Base-by-base conservation (phyloP, 2,329 filamentous ascomycete species). In the Gliomastix tumulicola region DNA sequence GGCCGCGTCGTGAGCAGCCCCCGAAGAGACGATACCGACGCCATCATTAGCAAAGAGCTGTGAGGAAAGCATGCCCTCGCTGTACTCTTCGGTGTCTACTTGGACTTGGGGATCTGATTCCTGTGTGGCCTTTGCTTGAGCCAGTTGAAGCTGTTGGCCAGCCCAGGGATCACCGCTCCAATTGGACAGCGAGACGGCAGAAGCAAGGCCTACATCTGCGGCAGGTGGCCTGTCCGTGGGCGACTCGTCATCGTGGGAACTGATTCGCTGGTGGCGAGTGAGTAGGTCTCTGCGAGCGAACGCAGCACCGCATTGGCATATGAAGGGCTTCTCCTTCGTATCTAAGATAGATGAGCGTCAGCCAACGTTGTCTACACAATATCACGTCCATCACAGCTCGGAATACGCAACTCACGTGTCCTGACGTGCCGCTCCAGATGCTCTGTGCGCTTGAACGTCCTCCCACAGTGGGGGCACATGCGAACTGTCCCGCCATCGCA, bases 241-340 rank as follows among this genome's bases (percentile, higher is more conserved):
- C 38, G 54, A 43, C n/a, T 41, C 51, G 30, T 51, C 47, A 23
- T 50, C 44, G 43, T 66, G 62, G 7, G 55, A 49, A 5, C 48
- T 38, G 31, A 67, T 58, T 35, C 63, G 58, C 40, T 66, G 57
- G 42, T 68, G 65, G 17, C 65, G 58, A 33, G 63, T 66, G 43
- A 68, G 47, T 12, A 68, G 50, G 45, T 68, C 65, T 16, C 65
- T 57, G 16, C 65, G 56, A 9, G 65, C 59, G 43, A 68, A 68
- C 3, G 65, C 62, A 10, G 62, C 60, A 36, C 63, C 62, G 45
- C 65, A 68, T 28, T 50, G 54, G 38, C 65, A 68, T 16, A 65
- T 41, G 41, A 66, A 68, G 2, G 65, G 65, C 43, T 68, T 68
- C 48, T 68, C 65, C 35, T 68, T 68, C 37, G 65, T 68, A 45